Conservation (phyloP, 2,329 filamentous ascomycete species). For the Ophidiomyces ophidiicola region DNA sequence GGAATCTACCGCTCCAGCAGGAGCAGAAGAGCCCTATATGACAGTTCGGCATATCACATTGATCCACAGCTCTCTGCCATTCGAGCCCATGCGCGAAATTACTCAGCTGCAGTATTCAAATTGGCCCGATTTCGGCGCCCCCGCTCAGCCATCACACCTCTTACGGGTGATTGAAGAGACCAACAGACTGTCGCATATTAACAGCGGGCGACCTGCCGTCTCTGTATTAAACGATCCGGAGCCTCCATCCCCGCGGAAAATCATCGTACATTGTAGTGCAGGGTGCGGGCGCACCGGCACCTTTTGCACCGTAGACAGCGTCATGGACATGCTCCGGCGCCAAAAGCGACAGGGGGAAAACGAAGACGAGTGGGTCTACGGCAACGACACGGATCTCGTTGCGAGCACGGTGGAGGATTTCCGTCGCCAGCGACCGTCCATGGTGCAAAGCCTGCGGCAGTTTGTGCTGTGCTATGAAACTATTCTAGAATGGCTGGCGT, state of each 20-base stretch:
- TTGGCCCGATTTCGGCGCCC: constrained; percentile 96
- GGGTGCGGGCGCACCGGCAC: constrained; percentile 92
- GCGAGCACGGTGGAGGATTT: constrained; percentile 85
- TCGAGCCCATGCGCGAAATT: constrained; percentile 76
- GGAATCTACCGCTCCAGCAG: not conserved
- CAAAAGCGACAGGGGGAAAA: constrained; percentile 36
- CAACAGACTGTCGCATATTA: constrained; percentile 49
- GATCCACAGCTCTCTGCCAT: constrained; percentile 63
- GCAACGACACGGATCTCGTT: constrained; percentile 64
- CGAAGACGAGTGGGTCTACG: constrained; percentile 49
- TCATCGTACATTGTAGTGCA: constrained; percentile 89
- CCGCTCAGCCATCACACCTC: constrained; percentile 75
- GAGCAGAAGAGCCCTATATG: constrained; percentile 49
- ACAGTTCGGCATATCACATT: constrained; percentile 79
- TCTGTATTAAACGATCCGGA: constrained; percentile 51
- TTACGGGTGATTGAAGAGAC: constrained; percentile 81
- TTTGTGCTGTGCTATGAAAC: constrained; percentile 96
- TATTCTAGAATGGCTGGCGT: constrained; percentile 66
- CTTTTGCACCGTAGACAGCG: constrained; percentile 91
- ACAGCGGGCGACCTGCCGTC: constrained; percentile 23
- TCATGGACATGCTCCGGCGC: constrained; percentile 93
- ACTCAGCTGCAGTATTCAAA: constrained; percentile 88
- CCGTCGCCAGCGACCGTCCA: constrained; percentile 73
- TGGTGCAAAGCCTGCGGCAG: constrained; percentile 90
- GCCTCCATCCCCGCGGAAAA: constrained; percentile 46